These are phyloP conservation scores for Erythrophleum ivorense DNA, from an alignment of 331 rosid genomes.

Conservation along the genomic window DNA sequence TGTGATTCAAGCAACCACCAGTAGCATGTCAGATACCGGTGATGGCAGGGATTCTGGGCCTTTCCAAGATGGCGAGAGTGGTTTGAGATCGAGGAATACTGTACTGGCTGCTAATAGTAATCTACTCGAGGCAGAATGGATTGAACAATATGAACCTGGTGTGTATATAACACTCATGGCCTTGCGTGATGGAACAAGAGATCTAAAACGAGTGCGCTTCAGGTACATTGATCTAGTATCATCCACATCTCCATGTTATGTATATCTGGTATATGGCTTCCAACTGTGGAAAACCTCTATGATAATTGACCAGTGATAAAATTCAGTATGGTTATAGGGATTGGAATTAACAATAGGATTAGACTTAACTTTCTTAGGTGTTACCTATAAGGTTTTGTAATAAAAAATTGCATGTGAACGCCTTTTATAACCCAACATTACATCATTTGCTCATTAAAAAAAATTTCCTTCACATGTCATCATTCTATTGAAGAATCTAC, in stretches of 20 bases:
- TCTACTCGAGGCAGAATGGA: slow-evolving; percentile 97
- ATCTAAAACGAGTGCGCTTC: slow-evolving; percentile 96
- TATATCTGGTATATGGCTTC: slow-evolving; percentile 18
- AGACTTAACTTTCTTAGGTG: background rate
- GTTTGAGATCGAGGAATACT: slow-evolving; percentile 59
- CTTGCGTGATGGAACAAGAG: slow-evolving; percentile 82
- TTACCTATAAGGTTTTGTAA: background rate
- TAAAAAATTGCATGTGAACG: background rate
- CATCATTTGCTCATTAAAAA: background rate
- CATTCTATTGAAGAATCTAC: background rate
- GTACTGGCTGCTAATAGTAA: slow-evolving; percentile 46
- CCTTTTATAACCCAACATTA: background rate
- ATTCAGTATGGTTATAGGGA: background rate
- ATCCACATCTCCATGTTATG: slow-evolving; percentile 25
- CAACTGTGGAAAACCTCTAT: slow-evolving; percentile 15
- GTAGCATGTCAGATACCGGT: slow-evolving; percentile 54
- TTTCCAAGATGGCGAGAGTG: slow-evolving; percentile 69
- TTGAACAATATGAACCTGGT: slow-evolving; percentile 94
- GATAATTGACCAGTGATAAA: slow-evolving; percentile 4
- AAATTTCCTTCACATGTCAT: background rate
- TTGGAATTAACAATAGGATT: background rate
- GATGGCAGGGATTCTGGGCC: slow-evolving; percentile 71
- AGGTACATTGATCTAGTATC: slow-evolving; percentile 58
- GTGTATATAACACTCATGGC: slow-evolving; percentile 93
- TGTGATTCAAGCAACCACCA: slow-evolving; percentile 47